A percentile compares a stretch with the other conserved stretches of the same genome.
phyloP scores from a whole-genome alignment of 345 rosid species.

The Turnera subulata region DNA sequence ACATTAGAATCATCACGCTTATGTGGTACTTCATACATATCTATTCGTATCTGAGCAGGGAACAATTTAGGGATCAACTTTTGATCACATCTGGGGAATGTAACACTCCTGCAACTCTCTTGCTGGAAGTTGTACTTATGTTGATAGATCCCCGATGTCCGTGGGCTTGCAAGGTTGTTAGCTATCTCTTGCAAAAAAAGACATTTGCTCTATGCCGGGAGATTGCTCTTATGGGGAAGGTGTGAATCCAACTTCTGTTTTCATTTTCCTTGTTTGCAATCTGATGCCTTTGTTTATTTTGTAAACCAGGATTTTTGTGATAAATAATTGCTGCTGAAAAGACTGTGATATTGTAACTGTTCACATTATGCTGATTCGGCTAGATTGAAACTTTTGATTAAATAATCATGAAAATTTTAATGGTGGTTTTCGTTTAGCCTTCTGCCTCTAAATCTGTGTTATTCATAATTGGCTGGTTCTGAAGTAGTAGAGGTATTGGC shows the following conservation, averaged over 20 bases:
- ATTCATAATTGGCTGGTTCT: background rate
- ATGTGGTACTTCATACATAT: no score
- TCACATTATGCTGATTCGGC: no score
- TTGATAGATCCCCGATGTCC: constrained; percentile 81
- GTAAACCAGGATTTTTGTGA: no score
- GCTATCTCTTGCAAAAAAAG: constrained; percentile 56
- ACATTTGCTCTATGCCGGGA: constrained; percentile 57
- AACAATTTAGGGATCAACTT: constrained; percentile 55
- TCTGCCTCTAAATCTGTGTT: no score
- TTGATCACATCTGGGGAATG: constrained; percentile 40
- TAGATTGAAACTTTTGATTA: no score
- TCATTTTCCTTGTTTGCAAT: background rate
- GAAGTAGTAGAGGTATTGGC: background rate
- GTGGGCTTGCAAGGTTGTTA: constrained; percentile 76
- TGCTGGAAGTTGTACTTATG: constrained; percentile 62
- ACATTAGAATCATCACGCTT: background rate
- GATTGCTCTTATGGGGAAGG: constrained; percentile 59
- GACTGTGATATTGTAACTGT: no score
- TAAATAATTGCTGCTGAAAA: no score
- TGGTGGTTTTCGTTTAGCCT: no score
- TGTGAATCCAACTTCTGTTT: no score
- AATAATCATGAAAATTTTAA: no score
- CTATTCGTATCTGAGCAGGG: constrained; percentile 38
- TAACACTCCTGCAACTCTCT: constrained; percentile 38
- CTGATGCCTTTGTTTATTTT: background rate